phyloP scores from a whole-genome alignment of 148 eudicot genomes.

The Fagopyrum homotropicum region DNA sequence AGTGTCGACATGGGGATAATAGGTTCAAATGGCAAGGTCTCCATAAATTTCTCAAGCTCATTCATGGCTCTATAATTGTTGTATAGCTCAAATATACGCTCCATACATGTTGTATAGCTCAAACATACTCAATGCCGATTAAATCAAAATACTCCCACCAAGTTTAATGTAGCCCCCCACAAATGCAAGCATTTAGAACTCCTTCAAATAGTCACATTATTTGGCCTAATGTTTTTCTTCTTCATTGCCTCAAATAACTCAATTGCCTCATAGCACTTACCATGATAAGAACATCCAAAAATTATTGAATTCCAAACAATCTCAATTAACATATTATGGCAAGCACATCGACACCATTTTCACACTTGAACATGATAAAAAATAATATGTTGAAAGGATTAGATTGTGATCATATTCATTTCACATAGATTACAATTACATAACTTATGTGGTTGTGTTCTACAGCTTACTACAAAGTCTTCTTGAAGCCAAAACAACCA shows the following conservation, averaged over 20 bases:
- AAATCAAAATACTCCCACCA: constrained; percentile 51
- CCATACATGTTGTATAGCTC: constrained; percentile 65
- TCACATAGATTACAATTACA: no score
- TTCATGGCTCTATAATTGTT: constrained; percentile 50
- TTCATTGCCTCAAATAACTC: constrained; percentile 50
- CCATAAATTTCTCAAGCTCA: constrained; percentile 53
- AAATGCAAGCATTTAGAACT: constrained; percentile 46
- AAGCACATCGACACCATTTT: no score
- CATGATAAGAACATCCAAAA: constrained; percentile 50
- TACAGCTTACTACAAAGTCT: no score
- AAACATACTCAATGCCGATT: constrained; percentile 47
- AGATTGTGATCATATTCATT: no score
- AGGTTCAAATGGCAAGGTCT: constrained; percentile 57
- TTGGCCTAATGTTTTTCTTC: constrained; percentile 42
- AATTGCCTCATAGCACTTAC: constrained; percentile 30
- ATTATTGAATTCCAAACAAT: constrained; percentile 66
- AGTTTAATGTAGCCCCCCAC: constrained; percentile 43
- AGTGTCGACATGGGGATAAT: constrained; percentile 51
- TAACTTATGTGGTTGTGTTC: no score
- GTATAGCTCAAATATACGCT: constrained; percentile 58
- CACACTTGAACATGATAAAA: no score
- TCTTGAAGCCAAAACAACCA: no score
- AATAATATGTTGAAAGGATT: no score
- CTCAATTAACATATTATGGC: no score
- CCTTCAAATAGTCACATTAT: constrained; percentile 54